Base-by-base conservation (phyloP, 495 filamentous ascomycete genomes). In the Barbatosphaeria neglecta region DNA sequence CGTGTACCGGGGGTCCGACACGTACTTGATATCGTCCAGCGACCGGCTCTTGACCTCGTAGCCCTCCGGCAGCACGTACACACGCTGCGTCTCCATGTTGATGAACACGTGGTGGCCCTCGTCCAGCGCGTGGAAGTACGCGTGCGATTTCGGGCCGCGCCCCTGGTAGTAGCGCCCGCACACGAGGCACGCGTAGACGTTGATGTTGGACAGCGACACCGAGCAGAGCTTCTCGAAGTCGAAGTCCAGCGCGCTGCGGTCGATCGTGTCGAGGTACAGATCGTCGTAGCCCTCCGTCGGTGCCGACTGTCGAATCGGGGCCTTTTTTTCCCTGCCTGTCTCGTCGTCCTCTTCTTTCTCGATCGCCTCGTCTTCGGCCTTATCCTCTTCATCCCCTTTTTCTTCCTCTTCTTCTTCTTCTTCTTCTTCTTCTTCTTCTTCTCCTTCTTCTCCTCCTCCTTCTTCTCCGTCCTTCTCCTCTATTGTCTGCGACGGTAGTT, bases 201-300 rank as follows among this genome's bases (percentile, higher is more conserved):
- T 97, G 69, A 96, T 96, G 59, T 96, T 97, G 18, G 89, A 94
- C 9, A 99, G 70, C 20, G 86, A 90, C 52, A 97, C 73, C 2
- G 93, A 97, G 70, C 92, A 99, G 17, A 94, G 78, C 72, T 97
- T 97, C 58, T 97, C 90, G 62, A 99, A 99, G 62, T 99, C 92
- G 57, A 94, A 95, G 63, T 95, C 90, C 16, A 95, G 80, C 15
- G 94, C 72, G 56, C 71, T 69, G 50, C 92, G 87, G 66, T 96
- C 81, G 65, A 99, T 90, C 2, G 90, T 97, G 65, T 99, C 93
- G 44, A 99, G 84, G 62, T 99, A 99, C 24, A 99, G 79, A 63
- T 99, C 93, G 49, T 81, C 81, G 65, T 94, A 97, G 45, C 93
- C 92, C 65, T 84, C 86, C 31, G 83, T 76, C 16, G 92, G 92